phyloP scores from a whole-genome alignment of 2,329 filamentous ascomycete species.

The Atkinsonella hypoxylon region DNA sequence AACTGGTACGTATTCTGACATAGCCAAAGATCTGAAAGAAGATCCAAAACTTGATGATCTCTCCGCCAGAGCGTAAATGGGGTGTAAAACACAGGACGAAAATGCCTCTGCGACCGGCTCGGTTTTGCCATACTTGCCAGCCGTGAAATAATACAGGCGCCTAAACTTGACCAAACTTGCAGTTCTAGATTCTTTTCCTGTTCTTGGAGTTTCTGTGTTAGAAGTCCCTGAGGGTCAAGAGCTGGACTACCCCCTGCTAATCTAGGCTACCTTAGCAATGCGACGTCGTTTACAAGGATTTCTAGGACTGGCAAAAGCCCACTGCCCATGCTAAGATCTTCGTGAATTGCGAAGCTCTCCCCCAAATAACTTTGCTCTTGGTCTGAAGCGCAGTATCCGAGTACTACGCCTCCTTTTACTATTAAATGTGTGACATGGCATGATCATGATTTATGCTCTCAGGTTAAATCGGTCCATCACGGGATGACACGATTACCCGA shows the following conservation, averaged over 20 bases:
- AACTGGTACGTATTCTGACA: constrained; percentile 3
- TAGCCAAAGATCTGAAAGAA: constrained; percentile 7
- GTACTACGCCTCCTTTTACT: not conserved
- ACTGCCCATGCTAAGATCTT: constrained; percentile 47
- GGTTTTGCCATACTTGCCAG: constrained; percentile 52
- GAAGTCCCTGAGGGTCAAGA: constrained; percentile 7
- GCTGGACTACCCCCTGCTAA: constrained; percentile 46
- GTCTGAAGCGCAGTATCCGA: no score
- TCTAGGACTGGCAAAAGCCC: constrained; percentile 56
- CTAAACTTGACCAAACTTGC: constrained; percentile 33
- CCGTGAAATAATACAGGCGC: constrained; percentile 55
- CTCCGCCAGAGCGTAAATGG: constrained; percentile 7
- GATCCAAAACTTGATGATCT: constrained; percentile 1
- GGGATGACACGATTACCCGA: constrained; percentile 49
- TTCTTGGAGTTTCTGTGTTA: not conserved
- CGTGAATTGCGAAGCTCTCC: constrained; percentile 55
- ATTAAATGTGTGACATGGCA: constrained; percentile 23
- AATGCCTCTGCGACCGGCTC: constrained; percentile 9
- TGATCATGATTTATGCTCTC: no score
- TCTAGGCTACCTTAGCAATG: constrained; percentile 43
- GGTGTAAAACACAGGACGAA: constrained; percentile 10
- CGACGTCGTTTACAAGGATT: constrained; percentile 54
- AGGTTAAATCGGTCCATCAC: constrained; percentile 49
- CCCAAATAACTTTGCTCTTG: constrained; percentile 16
- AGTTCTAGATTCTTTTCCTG: constrained; percentile 9